These are phyloP conservation scores for Trichoderma polysporum DNA, from an alignment of 2,329 filamentous ascomycete species.

Conservation along the genomic window DNA sequence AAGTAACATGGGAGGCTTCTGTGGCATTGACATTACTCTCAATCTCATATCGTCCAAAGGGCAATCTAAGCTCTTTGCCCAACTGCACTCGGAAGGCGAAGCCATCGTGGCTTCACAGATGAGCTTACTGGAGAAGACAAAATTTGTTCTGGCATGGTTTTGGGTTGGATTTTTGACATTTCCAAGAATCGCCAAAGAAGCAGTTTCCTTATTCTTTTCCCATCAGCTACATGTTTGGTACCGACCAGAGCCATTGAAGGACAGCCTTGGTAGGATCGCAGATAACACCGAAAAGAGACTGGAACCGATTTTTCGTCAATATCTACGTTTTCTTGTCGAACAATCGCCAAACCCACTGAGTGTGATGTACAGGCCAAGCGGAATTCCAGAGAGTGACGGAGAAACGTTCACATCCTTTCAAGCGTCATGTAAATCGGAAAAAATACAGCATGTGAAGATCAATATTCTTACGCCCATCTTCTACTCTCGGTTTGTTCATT, in stretches of 20 bases:
- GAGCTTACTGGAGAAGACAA: slow-evolving; percentile 40
- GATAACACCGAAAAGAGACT: slow-evolving; percentile 48
- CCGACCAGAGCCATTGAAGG: slow-evolving; percentile 59
- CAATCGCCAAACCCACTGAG: slow-evolving; percentile 44
- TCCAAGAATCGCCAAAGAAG: slow-evolving; percentile 64
- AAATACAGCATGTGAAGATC: slow-evolving; percentile 48
- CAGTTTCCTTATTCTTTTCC: slow-evolving; percentile 55
- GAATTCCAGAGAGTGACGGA: slow-evolving; percentile 39
- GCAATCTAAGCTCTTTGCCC: slow-evolving; percentile 60
- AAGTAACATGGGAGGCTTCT: slow-evolving; percentile 37
- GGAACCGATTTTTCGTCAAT: slow-evolving; percentile 49
- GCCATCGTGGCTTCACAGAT: slow-evolving; percentile 52
- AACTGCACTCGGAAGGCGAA: slow-evolving; percentile 53
- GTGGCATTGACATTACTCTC: slow-evolving; percentile 58
- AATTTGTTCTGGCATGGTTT: slow-evolving; percentile 59
- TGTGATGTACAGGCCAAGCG: slow-evolving; percentile 56
- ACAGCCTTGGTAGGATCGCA: slow-evolving; percentile 55
- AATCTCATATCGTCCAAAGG: slow-evolving; percentile 60
- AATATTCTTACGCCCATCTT: slow-evolving; percentile 64
- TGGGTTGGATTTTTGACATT: slow-evolving; percentile 68
- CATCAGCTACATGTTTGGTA: slow-evolving; percentile 63
- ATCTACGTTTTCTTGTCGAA: slow-evolving; percentile 51
- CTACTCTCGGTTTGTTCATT: slow-evolving; percentile 65
- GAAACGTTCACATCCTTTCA: slow-evolving; percentile 41
- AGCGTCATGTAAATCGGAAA: slow-evolving; percentile 23